phyloP scores from a whole-genome alignment of 2,329 filamentous ascomycete species.

The Pseudofabraea citricarpa region DNA sequence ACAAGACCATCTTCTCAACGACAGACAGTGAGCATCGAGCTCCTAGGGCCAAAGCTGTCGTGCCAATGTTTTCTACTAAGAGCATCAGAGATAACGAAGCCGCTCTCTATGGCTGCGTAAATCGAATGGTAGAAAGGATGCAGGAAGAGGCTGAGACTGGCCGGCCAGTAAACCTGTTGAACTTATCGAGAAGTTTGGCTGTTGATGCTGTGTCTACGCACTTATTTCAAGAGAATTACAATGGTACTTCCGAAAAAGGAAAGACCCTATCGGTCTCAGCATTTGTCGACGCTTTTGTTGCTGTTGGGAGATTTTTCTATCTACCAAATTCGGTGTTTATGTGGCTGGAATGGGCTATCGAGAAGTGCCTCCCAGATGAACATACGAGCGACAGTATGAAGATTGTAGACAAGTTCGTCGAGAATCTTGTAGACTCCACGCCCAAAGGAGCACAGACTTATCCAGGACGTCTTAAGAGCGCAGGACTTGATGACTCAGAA shows the following conservation, averaged over 20 bases:
- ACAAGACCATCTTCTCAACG: constrained; percentile 48
- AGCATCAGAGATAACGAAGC: constrained; percentile 34
- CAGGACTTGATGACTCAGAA: constrained; percentile 37
- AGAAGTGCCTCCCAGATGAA: constrained; percentile 31
- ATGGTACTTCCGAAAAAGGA: constrained; percentile 30
- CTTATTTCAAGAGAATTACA: constrained; percentile 46
- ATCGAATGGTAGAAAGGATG: constrained; percentile 36
- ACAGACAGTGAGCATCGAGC: constrained; percentile 35
- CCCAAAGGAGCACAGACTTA: constrained; percentile 37
- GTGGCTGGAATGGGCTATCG: constrained; percentile 26
- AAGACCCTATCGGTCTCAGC: constrained; percentile 34
- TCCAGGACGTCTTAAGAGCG: constrained; percentile 40
- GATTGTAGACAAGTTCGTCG: constrained; percentile 38
- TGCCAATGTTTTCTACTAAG: constrained; percentile 43
- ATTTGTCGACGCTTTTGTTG: constrained; percentile 51
- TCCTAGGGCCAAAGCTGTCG: constrained; percentile 43
- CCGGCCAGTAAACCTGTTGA: constrained; percentile 41
- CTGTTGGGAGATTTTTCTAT: constrained; percentile 49
- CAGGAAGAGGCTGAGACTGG: constrained; percentile 27
- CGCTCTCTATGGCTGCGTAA: constrained; percentile 35
- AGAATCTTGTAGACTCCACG: constrained; percentile 29
- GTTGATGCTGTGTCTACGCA: constrained; percentile 50
- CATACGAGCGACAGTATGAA: constrained; percentile 28
- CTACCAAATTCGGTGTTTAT: constrained; percentile 38
- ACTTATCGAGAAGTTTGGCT: constrained; percentile 42